Conservation (phyloP, 78 protist genomes). For the Paulinella micropora region DNA sequence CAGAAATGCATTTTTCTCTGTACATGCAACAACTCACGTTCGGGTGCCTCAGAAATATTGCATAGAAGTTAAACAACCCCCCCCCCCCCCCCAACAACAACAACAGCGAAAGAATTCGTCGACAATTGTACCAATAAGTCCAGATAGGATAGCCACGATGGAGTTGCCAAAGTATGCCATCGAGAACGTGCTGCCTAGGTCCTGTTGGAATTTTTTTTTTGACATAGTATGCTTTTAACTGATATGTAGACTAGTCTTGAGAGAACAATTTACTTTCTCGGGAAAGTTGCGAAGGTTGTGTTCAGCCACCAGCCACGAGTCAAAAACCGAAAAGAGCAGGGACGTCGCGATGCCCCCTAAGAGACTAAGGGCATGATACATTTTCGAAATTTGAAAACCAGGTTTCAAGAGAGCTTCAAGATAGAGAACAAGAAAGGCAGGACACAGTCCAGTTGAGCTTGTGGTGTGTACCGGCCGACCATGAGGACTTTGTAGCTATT, state of each 20-base stretch:
- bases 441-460: too few species aligned
- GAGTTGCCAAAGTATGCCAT: constrained; percentile 42
- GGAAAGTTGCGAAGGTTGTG: not conserved
- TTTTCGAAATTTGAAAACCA: too few species aligned
- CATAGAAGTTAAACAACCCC: too few species aligned
- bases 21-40: not conserved
- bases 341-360: constrained; percentile 84
- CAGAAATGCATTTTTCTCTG: not conserved
- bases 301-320: constrained; percentile 88
- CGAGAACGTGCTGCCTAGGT: constrained; percentile 60
- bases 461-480: constrained; percentile 78
- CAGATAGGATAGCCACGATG: constrained; percentile 63
- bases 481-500: constrained; percentile 41
- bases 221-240: not conserved
- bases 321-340: constrained; percentile 72
- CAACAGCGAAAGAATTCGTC: constrained; percentile 6
- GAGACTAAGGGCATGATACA: too few species aligned
- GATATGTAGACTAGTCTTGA: not conserved
- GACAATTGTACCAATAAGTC: too few species aligned
- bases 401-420: too few species aligned
- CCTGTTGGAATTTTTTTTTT: too few species aligned
- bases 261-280: not conserved
- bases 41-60: too few species aligned
- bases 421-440: too few species aligned
- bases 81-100: too few species aligned